Evolutionary conservation across 2,329 filamentous ascomycete genomes (phyloP).

Genomic region (Colletotrichum lini): DNA sequence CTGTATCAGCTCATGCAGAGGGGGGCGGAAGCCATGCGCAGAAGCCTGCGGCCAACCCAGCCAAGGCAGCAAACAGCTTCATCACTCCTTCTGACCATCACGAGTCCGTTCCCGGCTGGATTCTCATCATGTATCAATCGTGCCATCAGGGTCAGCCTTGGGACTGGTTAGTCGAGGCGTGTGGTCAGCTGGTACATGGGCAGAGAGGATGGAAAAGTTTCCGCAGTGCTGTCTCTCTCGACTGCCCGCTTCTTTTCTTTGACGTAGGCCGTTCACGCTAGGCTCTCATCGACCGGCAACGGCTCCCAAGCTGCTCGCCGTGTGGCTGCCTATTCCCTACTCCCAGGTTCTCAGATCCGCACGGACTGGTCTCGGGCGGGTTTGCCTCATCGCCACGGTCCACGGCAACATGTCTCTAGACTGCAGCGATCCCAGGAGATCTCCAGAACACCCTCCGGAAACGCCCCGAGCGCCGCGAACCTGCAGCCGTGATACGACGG

Average conservation of each 20-base stretch:
- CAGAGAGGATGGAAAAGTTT: slow-evolving; percentile 4
- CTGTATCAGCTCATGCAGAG: slow-evolving; percentile 26
- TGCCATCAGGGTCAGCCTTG: not conserved
- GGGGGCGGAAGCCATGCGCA: slow-evolving; percentile 7
- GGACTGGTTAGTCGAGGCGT: slow-evolving; percentile 4
- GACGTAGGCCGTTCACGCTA: not conserved
- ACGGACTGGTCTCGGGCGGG: slow-evolving; percentile 38
- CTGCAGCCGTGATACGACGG: slow-evolving; percentile 23
- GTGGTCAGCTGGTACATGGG: slow-evolving; percentile 5
- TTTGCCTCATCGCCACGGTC: slow-evolving; percentile 35
- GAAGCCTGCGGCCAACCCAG: not conserved
- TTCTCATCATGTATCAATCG: not conserved
- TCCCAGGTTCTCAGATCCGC: slow-evolving; percentile 38
- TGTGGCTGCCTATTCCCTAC: slow-evolving; percentile 6
- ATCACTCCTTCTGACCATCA: slow-evolving; percentile 1
- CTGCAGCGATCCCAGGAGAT: slow-evolving; percentile 24
- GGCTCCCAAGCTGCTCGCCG: not conserved
- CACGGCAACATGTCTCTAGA: slow-evolving; percentile 27
- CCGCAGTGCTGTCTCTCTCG: not conserved
- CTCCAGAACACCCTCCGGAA: slow-evolving; percentile 20
- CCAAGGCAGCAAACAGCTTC: not conserved
- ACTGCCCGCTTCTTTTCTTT: not conserved
- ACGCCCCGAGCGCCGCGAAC: slow-evolving; percentile 33
- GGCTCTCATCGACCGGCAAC: slow-evolving; percentile 5
- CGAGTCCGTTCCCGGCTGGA: not conserved